These are phyloP conservation scores for Suillus alpinus DNA, from an alignment of 768 basidiomycete genomes.

Conservation along the genomic window DNA sequence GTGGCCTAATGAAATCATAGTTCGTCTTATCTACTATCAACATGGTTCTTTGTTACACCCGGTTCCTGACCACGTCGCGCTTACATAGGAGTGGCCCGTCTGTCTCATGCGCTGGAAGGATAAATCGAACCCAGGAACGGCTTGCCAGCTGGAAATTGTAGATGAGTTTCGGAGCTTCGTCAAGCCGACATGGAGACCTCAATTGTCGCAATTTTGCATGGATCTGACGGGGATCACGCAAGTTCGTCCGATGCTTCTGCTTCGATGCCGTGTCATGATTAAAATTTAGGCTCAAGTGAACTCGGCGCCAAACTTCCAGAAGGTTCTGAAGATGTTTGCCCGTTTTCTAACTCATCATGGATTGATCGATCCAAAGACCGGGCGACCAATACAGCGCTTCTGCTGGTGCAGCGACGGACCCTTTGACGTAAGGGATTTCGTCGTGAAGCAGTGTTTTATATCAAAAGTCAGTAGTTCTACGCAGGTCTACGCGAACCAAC, in stretches of 20 bases:
- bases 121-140: constrained; percentile 45
- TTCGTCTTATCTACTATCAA: constrained; percentile 37
- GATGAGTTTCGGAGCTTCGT: constrained; percentile 90
- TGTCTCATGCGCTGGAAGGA: constrained; percentile 83
- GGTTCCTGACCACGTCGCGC: constrained; percentile 8
- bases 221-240: constrained; percentile 90
- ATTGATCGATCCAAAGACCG: constrained; percentile 59
- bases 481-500: constrained; percentile 5
- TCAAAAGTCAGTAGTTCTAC: constrained; percentile 53
- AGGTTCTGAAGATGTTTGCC: constrained; percentile 61
- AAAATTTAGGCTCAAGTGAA: constrained; percentile 74
- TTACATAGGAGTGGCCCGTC: constrained; percentile 84
- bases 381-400: constrained; percentile 57
- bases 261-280: constrained; percentile 5
- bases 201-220: constrained; percentile 80
- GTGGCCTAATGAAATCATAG: constrained; percentile 96
- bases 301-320: constrained; percentile 68
- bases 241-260: constrained; percentile 44
- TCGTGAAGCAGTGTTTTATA: constrained; percentile 88
- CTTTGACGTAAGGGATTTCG: constrained; percentile 79
- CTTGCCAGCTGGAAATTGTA: constrained; percentile 61
- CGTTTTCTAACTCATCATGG: constrained; percentile 69
- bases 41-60: not conserved
- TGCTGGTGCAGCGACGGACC: constrained; percentile 87
- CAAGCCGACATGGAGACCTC: constrained; percentile 81